Base-by-base conservation (phyloP, 768 basidiomycete species). In the Xerocomus brunneocitrinus region DNA sequence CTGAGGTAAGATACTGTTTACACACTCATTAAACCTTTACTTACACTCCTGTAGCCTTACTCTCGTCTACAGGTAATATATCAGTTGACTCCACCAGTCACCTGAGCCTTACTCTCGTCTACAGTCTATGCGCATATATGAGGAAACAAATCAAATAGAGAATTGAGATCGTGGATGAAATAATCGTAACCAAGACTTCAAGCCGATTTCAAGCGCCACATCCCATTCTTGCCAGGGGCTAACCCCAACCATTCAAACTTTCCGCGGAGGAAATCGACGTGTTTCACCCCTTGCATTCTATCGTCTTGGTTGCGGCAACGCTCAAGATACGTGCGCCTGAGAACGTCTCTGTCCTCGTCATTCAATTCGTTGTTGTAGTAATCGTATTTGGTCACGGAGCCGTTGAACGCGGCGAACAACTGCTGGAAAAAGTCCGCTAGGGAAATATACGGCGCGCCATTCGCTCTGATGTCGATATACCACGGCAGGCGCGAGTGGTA, bases 151-250 rank as follows among this genome's bases (percentile, higher is more conserved):
- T 32, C 31, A 32, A 35, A 35, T 35, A 35, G 35, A 35, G 14
- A 35, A 16, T 14, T 22, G 22, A 40, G 39, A 40, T 24, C 39
- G 9, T 22, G 10, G 8, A n/a, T n/a, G 14, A 43, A 16, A 43
- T 30, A 27, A 43, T 28, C 8, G 7, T 28, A 27, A 28, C 6
- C 42, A 14, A 47, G 13, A 22, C 9, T 4, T 32, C 19, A 47
- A 3, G 45, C 72, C 36, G 81, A 77, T 68, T 79, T 85, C 63
- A 88, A 76, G 67, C 85, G 80, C 81, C 83, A 87, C 68, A 80
- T 73, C 8, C 85, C 85, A 32, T 79, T 75, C 59, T 73, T 77
- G 2, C 77, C 77, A 49, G 77, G 75, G 45, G 65, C 66, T 53
- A 88, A 66, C 7, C 86, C 86, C 51, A 76, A 70, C 65, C 85